Base-by-base conservation (phyloP, 1,284 basidiomycete genomes). In the Ustilago trichophora region DNA sequence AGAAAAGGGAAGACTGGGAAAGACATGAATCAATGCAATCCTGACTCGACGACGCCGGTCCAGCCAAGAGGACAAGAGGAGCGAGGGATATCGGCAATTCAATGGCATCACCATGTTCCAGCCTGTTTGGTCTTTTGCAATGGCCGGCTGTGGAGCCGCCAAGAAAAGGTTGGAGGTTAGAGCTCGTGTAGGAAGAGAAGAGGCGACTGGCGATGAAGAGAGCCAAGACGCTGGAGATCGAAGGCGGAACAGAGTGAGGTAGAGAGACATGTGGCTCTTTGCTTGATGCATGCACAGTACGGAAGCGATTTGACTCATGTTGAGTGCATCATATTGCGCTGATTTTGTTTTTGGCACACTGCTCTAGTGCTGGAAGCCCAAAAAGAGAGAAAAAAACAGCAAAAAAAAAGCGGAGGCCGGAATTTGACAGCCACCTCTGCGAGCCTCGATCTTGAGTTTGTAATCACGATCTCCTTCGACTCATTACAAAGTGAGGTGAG, bases 371-470 rank as follows among this genome's bases (percentile, higher is more conserved):
- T n/a, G n/a, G n/a, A n/a, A n/a, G n/a, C n/a, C n/a, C n/a, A n/a
- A n/a, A n/a, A n/a, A n/a, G n/a, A n/a, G n/a, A n/a, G n/a, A n/a
- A n/a, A n/a, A n/a, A n/a, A n/a, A n/a, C n/a, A n/a, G n/a, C n/a
- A n/a, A n/a, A n/a, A n/a, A n/a, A n/a, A n/a, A n/a, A n/a, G n/a
- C n/a, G 34, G 41, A 38, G 41, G 35, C 46, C 40, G 54, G 32
- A 26, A 51, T 25, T 45, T 52, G 49, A 51, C 55, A 58, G 37
- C 18, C 12, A 26, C 3, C 21, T 35, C 41, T 63, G 59, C 59
- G 59, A 48, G 53, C 26, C 48, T 63, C 59, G 59, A 63, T 63
- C 59, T 47, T 38, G 22, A 32, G 34, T 51, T 48, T 56, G 48
- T 56, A 56, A 43, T 56, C 29, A 9, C 59, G 53, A 63, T 63